Percentiles rank a stretch among this genome's conserved stretches.
Evolutionary conservation across 805 yeast species (phyloP).

Genomic region (Spathaspora passalidarum): DNA sequence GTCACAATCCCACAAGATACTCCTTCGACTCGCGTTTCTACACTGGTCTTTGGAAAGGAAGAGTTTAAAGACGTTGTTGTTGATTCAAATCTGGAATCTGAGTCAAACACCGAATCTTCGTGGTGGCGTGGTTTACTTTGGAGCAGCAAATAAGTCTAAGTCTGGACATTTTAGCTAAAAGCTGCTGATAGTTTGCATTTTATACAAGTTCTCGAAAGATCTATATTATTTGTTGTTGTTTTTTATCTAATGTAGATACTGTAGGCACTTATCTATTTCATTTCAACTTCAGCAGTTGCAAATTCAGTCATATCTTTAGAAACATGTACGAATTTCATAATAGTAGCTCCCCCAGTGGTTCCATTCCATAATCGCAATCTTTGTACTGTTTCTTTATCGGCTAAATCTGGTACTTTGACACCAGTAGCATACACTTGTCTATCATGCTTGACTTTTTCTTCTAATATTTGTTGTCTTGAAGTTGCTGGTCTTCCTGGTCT

Average conservation of each 20-base stretch:
- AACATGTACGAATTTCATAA: constrained; percentile 48
- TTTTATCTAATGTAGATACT: not conserved
- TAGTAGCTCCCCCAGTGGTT: constrained; percentile 70
- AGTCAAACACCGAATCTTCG: not conserved
- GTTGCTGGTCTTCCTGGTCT: constrained; percentile 87
- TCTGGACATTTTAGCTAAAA: too few species aligned
- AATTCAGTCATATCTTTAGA: constrained; percentile 25
- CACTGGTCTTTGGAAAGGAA: not conserved
- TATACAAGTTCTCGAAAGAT: not conserved
- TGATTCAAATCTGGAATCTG: not conserved
- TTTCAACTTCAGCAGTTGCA: constrained; percentile 20
- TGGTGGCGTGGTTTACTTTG: constrained; percentile 2
- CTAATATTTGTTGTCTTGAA: constrained; percentile 63
- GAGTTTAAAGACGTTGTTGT: not conserved
- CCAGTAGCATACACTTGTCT: constrained; percentile 65
- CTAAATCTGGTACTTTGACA: constrained; percentile 65
- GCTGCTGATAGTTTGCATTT: too few species aligned
- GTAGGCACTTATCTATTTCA: constrained; percentile 11
- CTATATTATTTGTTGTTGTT: not conserved
- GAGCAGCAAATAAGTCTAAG: constrained; percentile 1
- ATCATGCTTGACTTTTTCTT: constrained; percentile 62
- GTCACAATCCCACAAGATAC: not conserved
- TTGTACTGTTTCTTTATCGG: constrained; percentile 56
- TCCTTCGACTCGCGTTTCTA: not conserved
- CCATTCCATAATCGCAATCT: constrained; percentile 76